Evolutionary conservation across 176 grass and related monocot species (phyloP).

Genomic region (Aechmea fasciata): DNA sequence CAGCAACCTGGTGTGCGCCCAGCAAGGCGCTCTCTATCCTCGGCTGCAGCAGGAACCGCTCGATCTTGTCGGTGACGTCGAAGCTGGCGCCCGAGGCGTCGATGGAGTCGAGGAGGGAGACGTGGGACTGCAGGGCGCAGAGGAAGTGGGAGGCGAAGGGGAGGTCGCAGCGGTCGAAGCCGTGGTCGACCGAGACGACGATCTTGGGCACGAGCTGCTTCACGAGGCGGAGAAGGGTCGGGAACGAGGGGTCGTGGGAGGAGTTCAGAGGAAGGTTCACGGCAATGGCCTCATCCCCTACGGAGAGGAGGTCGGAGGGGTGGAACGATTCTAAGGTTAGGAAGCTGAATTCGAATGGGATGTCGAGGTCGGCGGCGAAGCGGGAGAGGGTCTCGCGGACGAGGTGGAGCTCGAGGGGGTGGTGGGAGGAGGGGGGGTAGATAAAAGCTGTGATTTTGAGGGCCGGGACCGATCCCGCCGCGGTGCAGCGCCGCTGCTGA

Average conservation of each 20-base stretch:
- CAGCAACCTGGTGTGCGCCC: constrained; percentile 31
- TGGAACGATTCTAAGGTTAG: constrained; percentile 44
- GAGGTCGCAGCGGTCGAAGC: constrained; percentile 61
- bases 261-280: constrained; percentile 61
- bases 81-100: constrained; percentile 54
- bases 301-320: constrained; percentile 34
- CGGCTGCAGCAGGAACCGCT: constrained; percentile 66
- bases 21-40: constrained; percentile 56
- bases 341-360: constrained; percentile 60
- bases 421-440: constrained; percentile 37
- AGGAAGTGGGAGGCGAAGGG: constrained; percentile 62
- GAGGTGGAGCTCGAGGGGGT: constrained; percentile 67
- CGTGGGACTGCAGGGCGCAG: constrained; percentile 59
- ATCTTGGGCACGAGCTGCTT: constrained; percentile 76
- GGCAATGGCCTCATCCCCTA: constrained; percentile 46
- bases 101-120: constrained; percentile 75
- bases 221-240: constrained; percentile 47
- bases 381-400: constrained; percentile 49
- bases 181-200: constrained; percentile 66
- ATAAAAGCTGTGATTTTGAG: constrained; percentile 63
- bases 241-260: constrained; percentile 33
- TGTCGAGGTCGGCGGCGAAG: constrained; percentile 59
- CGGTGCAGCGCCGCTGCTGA: constrained; percentile 21
- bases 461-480: constrained; percentile 17
- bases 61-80: constrained; percentile 57